Evolutionary conservation across 177 flowering plant species (phyloP).

Genomic region (Vitis hybrid): DNA sequence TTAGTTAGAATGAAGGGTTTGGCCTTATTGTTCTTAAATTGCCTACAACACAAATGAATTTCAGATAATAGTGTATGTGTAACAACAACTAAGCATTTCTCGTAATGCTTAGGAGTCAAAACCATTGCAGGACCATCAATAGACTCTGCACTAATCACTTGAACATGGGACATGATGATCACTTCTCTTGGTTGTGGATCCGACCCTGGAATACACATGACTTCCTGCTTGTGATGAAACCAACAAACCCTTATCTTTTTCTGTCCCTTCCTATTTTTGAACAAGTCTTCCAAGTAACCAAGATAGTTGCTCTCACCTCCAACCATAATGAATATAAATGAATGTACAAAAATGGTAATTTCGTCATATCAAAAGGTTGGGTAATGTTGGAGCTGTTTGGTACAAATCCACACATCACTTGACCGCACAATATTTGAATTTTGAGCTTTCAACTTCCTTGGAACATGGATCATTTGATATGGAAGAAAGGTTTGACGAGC

Average conservation of each 20-base stretch:
- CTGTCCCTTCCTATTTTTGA: constrained; percentile 71
- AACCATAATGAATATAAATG: constrained; percentile 77
- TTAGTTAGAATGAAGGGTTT: constrained; percentile 32
- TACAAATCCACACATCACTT: too few relatives aligned
- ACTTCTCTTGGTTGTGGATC: constrained; percentile 66
- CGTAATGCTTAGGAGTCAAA: constrained; percentile 71
- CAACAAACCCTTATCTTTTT: constrained; percentile 48
- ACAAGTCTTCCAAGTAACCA: constrained; percentile 85
- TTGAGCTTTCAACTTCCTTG: neutral
- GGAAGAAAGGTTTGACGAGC: neutral
- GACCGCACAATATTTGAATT: too few relatives aligned
- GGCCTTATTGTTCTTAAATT: too few relatives aligned
- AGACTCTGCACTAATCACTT: constrained; percentile 82
- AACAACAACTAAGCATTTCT: constrained; percentile 46
- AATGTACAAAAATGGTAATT: constrained; percentile 33
- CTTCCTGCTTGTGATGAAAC: constrained; percentile 46
- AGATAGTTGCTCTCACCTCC: constrained; percentile 59
- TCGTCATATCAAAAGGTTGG: constrained; percentile 24
- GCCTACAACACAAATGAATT: neutral
- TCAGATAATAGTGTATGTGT: constrained; percentile 30
- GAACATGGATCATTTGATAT: constrained; percentile 18
- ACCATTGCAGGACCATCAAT: constrained; percentile 73
- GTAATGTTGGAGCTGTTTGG: too few relatives aligned
- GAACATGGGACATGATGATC: constrained; percentile 69
- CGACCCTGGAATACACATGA: constrained; percentile 33